These are phyloP conservation scores for Geotrichum klebahnii DNA, from an alignment of 1,139 yeast genomes.

Conservation along the genomic window DNA sequence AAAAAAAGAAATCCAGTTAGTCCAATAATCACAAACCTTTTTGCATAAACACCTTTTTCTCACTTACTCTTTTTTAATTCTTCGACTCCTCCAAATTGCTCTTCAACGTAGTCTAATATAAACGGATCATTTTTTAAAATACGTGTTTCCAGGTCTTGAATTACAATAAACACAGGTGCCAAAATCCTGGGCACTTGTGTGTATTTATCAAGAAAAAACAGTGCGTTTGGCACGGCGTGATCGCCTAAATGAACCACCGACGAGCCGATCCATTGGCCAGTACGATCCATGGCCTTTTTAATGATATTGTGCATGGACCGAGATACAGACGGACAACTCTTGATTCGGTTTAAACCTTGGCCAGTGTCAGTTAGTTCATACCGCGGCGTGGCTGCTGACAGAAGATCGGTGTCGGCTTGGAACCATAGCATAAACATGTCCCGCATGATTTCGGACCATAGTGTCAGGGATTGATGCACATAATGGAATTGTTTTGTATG, in stretches of 20 bases:
- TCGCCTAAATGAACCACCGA: slow-evolving; percentile 74
- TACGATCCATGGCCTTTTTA: slow-evolving; percentile 54
- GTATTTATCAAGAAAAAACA: slow-evolving; percentile 69
- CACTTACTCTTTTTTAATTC: slow-evolving; percentile 43
- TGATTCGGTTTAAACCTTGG: slow-evolving; percentile 69
- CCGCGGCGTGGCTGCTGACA: slow-evolving; percentile 41
- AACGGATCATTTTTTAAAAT: slow-evolving; percentile 50
- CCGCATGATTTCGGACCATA: slow-evolving; percentile 70
- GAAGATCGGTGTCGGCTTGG: slow-evolving; percentile 63
- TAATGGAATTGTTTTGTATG: slow-evolving; percentile 66
- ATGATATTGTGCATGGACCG: slow-evolving; percentile 65
- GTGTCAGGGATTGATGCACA: slow-evolving; percentile 61
- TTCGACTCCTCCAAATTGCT: slow-evolving; percentile 54
- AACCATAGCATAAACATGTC: slow-evolving; percentile 72
- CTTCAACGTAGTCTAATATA: slow-evolving; percentile 48
- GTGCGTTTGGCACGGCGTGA: slow-evolving; percentile 72
- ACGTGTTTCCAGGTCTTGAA: slow-evolving; percentile 49
- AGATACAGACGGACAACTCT: slow-evolving; percentile 61
- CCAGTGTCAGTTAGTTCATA: slow-evolving; percentile 68
- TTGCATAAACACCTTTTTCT: too few species aligned
- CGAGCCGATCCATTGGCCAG: slow-evolving; percentile 70
- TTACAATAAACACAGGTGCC: slow-evolving; percentile 60
- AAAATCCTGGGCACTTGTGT: slow-evolving; percentile 69
- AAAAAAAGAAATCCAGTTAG: too few species aligned
- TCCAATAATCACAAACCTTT: too few species aligned